These are phyloP conservation scores for Neurospora sp. DNA, from an alignment of 495 filamentous ascomycete genomes.

Conservation along the genomic window DNA sequence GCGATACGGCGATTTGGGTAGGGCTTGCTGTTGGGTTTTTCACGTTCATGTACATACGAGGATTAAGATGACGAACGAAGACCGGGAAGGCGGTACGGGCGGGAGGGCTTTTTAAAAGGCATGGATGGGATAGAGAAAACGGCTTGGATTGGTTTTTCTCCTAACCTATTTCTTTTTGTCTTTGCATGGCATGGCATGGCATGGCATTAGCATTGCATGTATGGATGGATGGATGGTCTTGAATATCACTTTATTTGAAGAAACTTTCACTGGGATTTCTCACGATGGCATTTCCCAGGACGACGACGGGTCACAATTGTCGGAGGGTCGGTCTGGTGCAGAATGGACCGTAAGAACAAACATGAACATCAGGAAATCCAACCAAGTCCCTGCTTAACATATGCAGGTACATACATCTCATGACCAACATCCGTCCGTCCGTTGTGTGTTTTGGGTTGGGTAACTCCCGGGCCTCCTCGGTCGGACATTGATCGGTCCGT, in stretches of 20 bases:
- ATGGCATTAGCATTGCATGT: neutral
- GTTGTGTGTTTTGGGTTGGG: neutral
- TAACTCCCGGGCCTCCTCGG: neutral
- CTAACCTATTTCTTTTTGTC: neutral
- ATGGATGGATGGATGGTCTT: neutral
- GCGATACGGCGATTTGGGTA: neutral
- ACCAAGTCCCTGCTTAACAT: neutral
- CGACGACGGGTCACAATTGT: too few relatives aligned
- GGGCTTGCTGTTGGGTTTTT: neutral
- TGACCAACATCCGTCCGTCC: neutral
- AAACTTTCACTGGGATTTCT: neutral
- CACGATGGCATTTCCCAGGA: neutral
- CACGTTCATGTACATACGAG: neutral
- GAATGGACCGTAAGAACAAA: too few relatives aligned
- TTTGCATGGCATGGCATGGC: neutral
- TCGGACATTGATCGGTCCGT: neutral
- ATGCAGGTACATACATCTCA: neutral
- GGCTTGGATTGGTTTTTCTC: neutral
- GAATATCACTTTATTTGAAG: neutral
- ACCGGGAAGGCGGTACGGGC: neutral
- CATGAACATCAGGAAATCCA: neutral
- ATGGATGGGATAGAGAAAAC: neutral
- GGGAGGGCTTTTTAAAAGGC: neutral
- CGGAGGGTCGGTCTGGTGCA: neutral
- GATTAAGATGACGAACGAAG: neutral